These are phyloP conservation scores for Iris macrosiphon DNA, from an alignment of 106 monocot species.

Conservation along the genomic window DNA sequence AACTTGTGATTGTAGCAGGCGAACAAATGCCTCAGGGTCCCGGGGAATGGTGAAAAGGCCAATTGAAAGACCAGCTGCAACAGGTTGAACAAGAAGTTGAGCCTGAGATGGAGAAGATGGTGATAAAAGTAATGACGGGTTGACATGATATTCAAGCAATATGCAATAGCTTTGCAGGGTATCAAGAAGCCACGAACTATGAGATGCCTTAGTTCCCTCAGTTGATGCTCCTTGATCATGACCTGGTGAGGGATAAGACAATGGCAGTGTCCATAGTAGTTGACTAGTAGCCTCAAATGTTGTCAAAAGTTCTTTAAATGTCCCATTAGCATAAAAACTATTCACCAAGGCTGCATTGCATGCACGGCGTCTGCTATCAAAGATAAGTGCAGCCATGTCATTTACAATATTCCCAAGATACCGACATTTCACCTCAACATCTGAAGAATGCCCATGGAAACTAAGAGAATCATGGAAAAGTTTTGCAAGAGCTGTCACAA, in stretches of 20 bases:
- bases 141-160: slow-evolving; percentile 50
- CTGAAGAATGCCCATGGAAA: slow-evolving; percentile 41
- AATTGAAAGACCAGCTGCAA: slow-evolving; percentile 47
- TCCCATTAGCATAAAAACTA: slow-evolving; percentile 72
- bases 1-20: slow-evolving; percentile 70
- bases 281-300: slow-evolving; percentile 81
- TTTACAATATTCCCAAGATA: slow-evolving; percentile 71
- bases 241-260: slow-evolving; percentile 6
- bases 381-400: slow-evolving; percentile 44
- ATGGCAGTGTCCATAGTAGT: slow-evolving; percentile 56
- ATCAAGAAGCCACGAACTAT: slow-evolving; percentile 53
- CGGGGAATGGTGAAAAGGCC: slow-evolving; percentile 57
- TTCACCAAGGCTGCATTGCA: slow-evolving; percentile 60
- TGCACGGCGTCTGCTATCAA: slow-evolving; percentile 49
- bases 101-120: slow-evolving; percentile 33
- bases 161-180: slow-evolving; percentile 53
- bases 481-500: slow-evolving; percentile 62
- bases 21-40: slow-evolving; percentile 63
- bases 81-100: slow-evolving; percentile 67
- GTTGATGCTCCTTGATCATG: slow-evolving; percentile 21
- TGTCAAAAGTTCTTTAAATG: slow-evolving; percentile 62
- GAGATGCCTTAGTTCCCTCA: slow-evolving; percentile 26
- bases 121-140: slow-evolving; percentile 47
- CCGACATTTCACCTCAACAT: slow-evolving; percentile 39
- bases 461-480: slow-evolving; percentile 57